Percentiles rank a stretch among this genome's conserved stretches.
phyloP scores from a whole-genome alignment of 805 yeast species.

The Sugiyamaella mastotermitis region DNA sequence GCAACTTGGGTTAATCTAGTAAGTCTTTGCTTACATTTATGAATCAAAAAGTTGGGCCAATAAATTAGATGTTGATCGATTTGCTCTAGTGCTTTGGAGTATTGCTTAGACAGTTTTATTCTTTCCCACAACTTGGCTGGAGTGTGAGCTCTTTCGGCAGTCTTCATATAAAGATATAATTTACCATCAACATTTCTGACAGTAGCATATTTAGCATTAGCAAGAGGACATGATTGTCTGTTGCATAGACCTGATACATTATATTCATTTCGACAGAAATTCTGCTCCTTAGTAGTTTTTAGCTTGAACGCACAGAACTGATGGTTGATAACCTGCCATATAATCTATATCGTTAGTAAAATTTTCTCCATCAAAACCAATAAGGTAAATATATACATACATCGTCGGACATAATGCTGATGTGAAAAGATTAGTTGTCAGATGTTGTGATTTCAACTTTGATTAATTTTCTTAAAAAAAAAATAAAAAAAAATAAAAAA shows the following conservation, averaged over 20 bases:
- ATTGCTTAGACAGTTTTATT: conserved; percentile 82
- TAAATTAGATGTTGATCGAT: conserved; percentile 80
- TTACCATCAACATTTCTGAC: conserved; percentile 31
- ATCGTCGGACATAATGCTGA: conserved; percentile 26
- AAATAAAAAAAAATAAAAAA: too few species aligned
- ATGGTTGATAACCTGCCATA: conserved; percentile 95
- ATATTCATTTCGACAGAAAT: conserved; percentile 92
- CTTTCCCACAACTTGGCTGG: conserved; percentile 96
- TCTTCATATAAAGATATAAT: conserved; percentile 69
- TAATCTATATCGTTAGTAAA: conserved; percentile 59
- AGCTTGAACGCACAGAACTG: conserved; percentile 94
- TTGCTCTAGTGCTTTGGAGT: conserved; percentile 79
- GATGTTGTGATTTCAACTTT: too few species aligned
- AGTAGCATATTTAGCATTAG: conserved; percentile 45
- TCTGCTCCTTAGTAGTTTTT: conserved; percentile 82
- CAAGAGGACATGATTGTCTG: conserved; percentile 92
- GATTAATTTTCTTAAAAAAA: too few species aligned
- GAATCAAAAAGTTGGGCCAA: conserved; percentile 89
- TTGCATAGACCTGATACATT: conserved; percentile 92
- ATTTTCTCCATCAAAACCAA: neutral
- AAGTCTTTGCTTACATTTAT: conserved; percentile 93
- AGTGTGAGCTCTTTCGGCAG: conserved; percentile 95
- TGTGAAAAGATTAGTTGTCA: too few species aligned
- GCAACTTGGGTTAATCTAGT: conserved; percentile 94
- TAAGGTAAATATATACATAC: conserved; percentile 7